Evolutionary conservation across 257 asterid species (phyloP).

Genomic region (Cordia subcordata): DNA sequence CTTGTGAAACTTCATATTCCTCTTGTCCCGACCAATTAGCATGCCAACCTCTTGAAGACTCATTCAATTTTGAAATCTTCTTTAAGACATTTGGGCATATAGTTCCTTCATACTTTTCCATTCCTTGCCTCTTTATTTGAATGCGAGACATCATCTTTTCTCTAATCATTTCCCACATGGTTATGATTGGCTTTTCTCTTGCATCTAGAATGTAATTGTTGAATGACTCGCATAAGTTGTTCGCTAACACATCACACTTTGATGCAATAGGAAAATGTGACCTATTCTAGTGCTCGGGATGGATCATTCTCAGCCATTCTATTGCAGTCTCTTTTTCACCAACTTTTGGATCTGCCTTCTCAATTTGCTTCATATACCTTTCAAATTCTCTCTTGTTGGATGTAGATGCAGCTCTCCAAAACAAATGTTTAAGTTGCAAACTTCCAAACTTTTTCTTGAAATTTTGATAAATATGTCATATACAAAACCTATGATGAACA

Average conservation of each 20-base stretch:
- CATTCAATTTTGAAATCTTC: too few species aligned
- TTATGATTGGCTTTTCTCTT: constrained; percentile 1
- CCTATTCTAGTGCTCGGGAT: not conserved
- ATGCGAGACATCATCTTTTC: not conserved
- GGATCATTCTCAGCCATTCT: not conserved
- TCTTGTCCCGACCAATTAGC: not conserved
- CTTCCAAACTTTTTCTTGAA: not conserved
- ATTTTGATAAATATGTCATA: too few species aligned
- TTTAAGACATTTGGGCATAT: not conserved
- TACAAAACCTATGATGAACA: too few species aligned
- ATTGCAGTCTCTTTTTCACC: too few species aligned
- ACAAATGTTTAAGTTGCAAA: not conserved
- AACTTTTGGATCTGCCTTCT: too few species aligned
- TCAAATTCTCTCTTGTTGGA: too few species aligned
- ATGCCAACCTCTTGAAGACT: not conserved
- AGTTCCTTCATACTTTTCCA: not conserved
- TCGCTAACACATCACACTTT: too few species aligned
- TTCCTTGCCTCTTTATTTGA: not conserved
- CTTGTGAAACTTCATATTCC: too few species aligned
- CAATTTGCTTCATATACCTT: too few species aligned
- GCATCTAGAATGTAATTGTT: constrained; percentile 6
- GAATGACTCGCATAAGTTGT: too few species aligned
- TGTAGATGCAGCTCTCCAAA: not conserved
- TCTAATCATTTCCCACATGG: not conserved
- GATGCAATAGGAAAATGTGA: too few species aligned